Evolutionary conservation across 345 rosid species (phyloP).

Genomic region (Triadica sebifera): DNA sequence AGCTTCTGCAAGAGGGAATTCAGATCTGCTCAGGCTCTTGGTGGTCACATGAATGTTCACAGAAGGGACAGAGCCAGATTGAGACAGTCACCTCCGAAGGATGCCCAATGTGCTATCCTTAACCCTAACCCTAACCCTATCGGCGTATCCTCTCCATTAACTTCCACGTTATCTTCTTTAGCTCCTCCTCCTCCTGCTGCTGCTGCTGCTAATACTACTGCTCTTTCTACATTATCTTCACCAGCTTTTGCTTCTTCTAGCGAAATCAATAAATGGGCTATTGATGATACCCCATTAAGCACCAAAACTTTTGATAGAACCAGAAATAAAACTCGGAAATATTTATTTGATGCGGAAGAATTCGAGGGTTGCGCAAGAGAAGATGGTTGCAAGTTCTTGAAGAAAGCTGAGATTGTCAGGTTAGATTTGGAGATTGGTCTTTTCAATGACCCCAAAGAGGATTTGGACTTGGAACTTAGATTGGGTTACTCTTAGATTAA

Average conservation of each 20-base stretch:
- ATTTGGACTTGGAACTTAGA: constrained; percentile 92
- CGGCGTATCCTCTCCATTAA: constrained; percentile 37
- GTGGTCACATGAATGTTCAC: constrained; percentile 97
- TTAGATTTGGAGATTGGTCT: constrained; percentile 72
- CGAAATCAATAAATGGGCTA: constrained; percentile 27
- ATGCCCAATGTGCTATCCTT: constrained; percentile 48
- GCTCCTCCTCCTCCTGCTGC: constrained; percentile 45
- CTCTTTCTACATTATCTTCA: constrained; percentile 41
- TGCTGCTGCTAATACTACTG: neutral
- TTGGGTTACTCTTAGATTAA: constrained; percentile 57
- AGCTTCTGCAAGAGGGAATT: constrained; percentile 94
- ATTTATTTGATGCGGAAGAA: constrained; percentile 13
- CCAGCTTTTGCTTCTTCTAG: constrained; percentile 36
- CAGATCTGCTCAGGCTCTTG: constrained; percentile 95
- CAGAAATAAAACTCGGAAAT: constrained; percentile 19
- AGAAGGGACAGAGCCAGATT: constrained; percentile 92
- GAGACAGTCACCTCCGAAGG: constrained; percentile 61
- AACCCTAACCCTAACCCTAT: constrained; percentile 58
- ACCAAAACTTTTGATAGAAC: constrained; percentile 27
- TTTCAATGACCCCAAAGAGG: constrained; percentile 46
- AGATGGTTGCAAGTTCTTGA: constrained; percentile 35
- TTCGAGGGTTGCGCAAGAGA: constrained; percentile 15
- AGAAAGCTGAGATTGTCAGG: constrained; percentile 42
- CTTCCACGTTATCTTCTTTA: constrained; percentile 20
- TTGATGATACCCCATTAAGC: constrained; percentile 22